Evolutionary conservation across 139 green algal genomes (phyloP), one percentile per base, ranked within the genome.

Genomic region (Auxenochlorella pyrenoidosa): DNA sequence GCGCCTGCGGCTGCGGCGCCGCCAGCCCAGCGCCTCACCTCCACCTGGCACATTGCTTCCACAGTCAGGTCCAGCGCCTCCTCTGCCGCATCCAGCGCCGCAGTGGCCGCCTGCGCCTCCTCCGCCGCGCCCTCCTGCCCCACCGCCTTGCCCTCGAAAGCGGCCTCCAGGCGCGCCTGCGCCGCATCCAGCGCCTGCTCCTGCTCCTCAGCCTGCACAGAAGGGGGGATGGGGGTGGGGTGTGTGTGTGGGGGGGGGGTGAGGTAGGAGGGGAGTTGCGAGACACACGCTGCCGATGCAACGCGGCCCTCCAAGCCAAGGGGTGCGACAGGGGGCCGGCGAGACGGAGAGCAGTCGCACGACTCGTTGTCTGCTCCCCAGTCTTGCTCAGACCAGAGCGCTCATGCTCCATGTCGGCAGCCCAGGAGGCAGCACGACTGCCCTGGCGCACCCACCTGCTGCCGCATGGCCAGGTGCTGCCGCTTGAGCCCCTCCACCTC

Each of bases 11-110:
- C 78, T n/a, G 54, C 54, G 28, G 24, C 10, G 47, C 47, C 47
- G 8, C 47, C 47, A 10, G 47, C 47, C 47, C 47, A 54, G 47
- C 47, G 36, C 44, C 65, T 59, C 32, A 58, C 81, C 81, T 88
- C 70, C 73, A 83, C 58, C 47, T 38, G 38, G 36, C 75, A 72
- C 73, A 88, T 60, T 30, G 22, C 71, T 1, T 83, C 84, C 38
- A 83, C 41, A 28, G 59, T 60, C 13, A 2, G 59, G 40, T 88
- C 84, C 40, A 78, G 30, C 84, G 34, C 65, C 34, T 66, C 84
- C 59, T 88, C 84, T 22, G 84, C 84, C 38, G 73, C 75, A 16
- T 41, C 84, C 73, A 88, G 59, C 40, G 24, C 75, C 16, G 38
- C 75, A 1, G 63, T 32, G 6, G 85, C 85, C 1, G 76, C 76